Evolutionary conservation across 805 yeast species (phyloP), one percentile per base, ranked within the genome.

Genomic region (Tetrapisispora taiwanensis): DNA sequence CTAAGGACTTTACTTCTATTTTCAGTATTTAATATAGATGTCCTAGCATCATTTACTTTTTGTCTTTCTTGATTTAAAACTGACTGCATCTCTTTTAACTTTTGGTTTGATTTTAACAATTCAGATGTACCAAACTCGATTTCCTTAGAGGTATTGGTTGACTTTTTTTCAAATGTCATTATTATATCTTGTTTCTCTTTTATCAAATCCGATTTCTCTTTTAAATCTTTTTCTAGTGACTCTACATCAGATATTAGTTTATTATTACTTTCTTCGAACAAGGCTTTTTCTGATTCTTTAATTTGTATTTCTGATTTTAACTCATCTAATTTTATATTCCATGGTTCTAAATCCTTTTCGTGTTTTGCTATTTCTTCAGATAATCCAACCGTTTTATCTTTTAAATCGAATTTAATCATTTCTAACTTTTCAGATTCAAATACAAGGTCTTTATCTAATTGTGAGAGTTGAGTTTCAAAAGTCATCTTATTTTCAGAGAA

Each of bases 321-420:
- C 14, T 74, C 72, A 47, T 75, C 79, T 27, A 88, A 65, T 49
- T 78, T 73, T 24, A 74, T 80, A 47, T 77, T 78, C 89, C 94
- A 87, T 0, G 97, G 98, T 51, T 84, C 89, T 7, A 87, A 65
- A 47, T 81, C 71, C 7, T 69, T 71, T 58, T 85, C 89, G 33
- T 79, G 64, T 13, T 56, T 53, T 51, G 77, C 83, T 42, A 89
- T 82, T 54, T 84, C 74, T 8, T 71, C 73, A 1, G 89, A 76
- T 44, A 82, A 72, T 2, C 67, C 78, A 10, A 78, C 72, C 0
- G 97, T 90, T 58, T 86, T 85, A 39, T 77, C 81, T 8, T 86
- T 78, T 38, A 92, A 70, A 26, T 76, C 77, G 7, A 70, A 52
- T 53, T 88, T 77, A 12, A 89, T 78, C 22, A 72, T 72, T 43